Evolutionary conservation across 805 yeast species (phyloP), one percentile per base, ranked within the genome.

Genomic region (Peterozyma toletana): DNA sequence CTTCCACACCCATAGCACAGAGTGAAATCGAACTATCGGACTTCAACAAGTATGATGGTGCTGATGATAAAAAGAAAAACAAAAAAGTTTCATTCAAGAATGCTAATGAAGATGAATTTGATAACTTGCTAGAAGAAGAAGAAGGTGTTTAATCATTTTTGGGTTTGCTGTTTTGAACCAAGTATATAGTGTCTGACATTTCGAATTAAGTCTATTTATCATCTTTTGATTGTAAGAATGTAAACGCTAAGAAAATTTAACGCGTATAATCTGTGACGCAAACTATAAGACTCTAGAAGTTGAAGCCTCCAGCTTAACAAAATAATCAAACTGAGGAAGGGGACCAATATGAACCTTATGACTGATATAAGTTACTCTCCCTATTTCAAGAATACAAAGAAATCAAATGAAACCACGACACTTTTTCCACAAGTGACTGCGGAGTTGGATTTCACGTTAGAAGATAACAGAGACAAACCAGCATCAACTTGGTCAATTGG

Each of bases 381-480:
- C 5, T 33, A 43, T 27, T 30, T 39, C 35, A 17, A 15, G 13
- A 30, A 43, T 16, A 31, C 38, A 11, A 30, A 14, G 29, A 30
- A 15, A 7, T 4, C 18, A 1, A 37, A 37, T 21, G 35, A 11
- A 3, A 17, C 18, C 9, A 11, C 30, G 9, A 40, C 36, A 21
- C 29, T 43, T 7, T 43, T 43, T 36, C 46, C 46, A 13, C 35
- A 39, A 33, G 18, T 43, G 40, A 30, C 36, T n/a, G 17, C 40
- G 11, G 13, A 30, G 5, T 36, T 43, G 21, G 46, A 43, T 36
- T 40, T 39, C 30, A 37, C 40, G 13, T 31, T 43, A n/a, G 46
- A 39, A 27, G 37, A 36, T 16, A 30, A 16, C 16, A 35, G 29
- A 18, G 47, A 44, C 30, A 37, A 18, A 33, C 47, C 47, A 13